These are phyloP conservation scores for Ajuga reptans DNA, from an alignment of 305 asterid genomes.

Conservation along the genomic window DNA sequence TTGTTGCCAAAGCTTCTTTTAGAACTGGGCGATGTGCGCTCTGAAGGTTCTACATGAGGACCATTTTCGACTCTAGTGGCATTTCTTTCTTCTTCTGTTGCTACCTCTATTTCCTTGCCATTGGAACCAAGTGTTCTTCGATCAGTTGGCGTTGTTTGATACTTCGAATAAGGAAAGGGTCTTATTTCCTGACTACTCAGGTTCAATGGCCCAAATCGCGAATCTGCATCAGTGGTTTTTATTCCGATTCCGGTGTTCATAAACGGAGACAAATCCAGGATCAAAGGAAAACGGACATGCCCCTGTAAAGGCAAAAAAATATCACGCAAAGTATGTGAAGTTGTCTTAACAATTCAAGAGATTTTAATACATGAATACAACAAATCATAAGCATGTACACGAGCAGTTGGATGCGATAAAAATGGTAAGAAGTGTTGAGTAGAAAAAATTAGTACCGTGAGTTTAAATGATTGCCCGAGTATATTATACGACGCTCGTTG, in stretches of 20 bases:
- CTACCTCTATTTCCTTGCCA: conserved; percentile 23
- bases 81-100: conserved; percentile 15
- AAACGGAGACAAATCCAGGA: conserved; percentile 55
- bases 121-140: conserved; percentile 18
- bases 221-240: conserved; percentile 31
- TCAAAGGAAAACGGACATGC: conserved; percentile 61
- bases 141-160: conserved; percentile 30
- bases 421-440: background rate
- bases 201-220: conserved; percentile 20
- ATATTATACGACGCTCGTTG: conserved; percentile 79
- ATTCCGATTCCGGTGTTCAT: conserved; percentile 40
- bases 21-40: conserved; percentile 17
- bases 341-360: background rate
- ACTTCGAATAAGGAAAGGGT: conserved; percentile 22
- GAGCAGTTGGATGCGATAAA: background rate
- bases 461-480: conserved; percentile 64
- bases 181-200: conserved; percentile 15
- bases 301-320: conserved; percentile 41
- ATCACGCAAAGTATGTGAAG: background rate
- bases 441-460: conserved; percentile 41
- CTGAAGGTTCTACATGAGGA: conserved; percentile 15
- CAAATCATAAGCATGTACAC: background rate
- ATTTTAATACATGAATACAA: conserved; percentile 3
- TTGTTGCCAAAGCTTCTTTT: conserved; percentile 18
- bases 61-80: conserved; percentile 13